A percentile compares a stretch with the other conserved stretches of the same genome.
phyloP scores from a whole-genome alignment of 2,329 filamentous ascomycete genomes.

The Venturia asperata region DNA sequence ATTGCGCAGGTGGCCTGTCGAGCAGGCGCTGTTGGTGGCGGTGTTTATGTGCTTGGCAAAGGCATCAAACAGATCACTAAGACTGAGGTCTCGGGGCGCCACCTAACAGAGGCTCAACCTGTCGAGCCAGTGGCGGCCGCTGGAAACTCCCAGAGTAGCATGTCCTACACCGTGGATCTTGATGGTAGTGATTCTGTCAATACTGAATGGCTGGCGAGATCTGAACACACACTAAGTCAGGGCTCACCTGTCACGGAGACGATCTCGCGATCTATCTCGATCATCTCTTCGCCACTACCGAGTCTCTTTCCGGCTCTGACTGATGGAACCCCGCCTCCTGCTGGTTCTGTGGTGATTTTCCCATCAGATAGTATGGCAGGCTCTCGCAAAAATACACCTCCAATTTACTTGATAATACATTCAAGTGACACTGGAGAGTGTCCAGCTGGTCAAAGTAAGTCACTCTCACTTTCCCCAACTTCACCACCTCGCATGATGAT shows the following conservation, averaged over 20 bases:
- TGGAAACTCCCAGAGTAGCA: background rate
- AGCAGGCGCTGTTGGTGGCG: conserved; percentile 83
- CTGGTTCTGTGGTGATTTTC: conserved; percentile 63
- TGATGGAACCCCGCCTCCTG: conserved; percentile 70
- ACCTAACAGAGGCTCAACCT: conserved; percentile 19
- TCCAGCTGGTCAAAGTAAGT: conserved; percentile 83
- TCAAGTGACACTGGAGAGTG: conserved; percentile 92
- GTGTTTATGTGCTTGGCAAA: conserved; percentile 77
- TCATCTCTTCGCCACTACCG: conserved; percentile 60
- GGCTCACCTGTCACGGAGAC: conserved; percentile 14
- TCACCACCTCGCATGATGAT: conserved; percentile 68
- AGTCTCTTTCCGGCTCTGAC: conserved; percentile 62
- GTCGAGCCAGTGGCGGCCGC: background rate
- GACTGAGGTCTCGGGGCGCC: conserved; percentile 13
- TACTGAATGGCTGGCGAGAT: conserved; percentile 48
- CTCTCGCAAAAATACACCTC: conserved; percentile 31
- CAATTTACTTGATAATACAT: conserved; percentile 61
- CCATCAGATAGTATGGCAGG: conserved; percentile 49
- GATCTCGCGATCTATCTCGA: conserved; percentile 53
- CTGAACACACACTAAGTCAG: conserved; percentile 31
- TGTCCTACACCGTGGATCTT: conserved; percentile 1
- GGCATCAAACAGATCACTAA: conserved; percentile 42
- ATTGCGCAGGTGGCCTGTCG: conserved; percentile 87
- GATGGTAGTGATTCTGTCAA: conserved; percentile 44
- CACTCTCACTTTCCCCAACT: conserved; percentile 18